Conservation (phyloP, 257 asterid genomes). For the Solanum dulcamara region DNA sequence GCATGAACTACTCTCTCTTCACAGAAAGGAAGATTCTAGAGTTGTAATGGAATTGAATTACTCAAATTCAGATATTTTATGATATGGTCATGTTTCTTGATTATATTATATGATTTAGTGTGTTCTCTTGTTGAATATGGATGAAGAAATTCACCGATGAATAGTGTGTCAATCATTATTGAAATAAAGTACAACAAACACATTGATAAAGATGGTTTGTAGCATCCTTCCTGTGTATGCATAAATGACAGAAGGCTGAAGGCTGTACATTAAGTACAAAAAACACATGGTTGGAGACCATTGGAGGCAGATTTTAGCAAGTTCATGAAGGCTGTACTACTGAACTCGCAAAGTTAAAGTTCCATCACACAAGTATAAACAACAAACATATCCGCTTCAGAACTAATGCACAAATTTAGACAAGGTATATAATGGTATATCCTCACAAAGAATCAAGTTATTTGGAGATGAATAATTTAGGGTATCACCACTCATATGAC, state of each 20-base stretch:
- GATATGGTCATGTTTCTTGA: neutral
- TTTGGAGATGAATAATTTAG: neutral
- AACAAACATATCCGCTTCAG: neutral
- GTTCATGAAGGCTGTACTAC: neutral
- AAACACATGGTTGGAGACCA: neutral
- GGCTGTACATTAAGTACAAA: neutral
- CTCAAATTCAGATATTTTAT: neutral
- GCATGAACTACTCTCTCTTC: neutral
- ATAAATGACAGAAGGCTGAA: neutral
- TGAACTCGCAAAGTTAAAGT: neutral
- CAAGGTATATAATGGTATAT: neutral
- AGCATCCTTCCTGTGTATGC: neutral
- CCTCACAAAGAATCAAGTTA: neutral
- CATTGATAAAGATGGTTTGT: neutral
- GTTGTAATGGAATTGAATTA: neutral
- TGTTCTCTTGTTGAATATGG: neutral
- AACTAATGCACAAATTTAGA: neutral
- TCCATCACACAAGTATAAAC: neutral
- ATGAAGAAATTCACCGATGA: neutral
- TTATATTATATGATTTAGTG: neutral
- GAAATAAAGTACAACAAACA: neutral
- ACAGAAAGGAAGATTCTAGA: neutral
- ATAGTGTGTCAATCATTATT: neutral
- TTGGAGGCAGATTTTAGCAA: neutral
- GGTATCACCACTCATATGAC: neutral